Base-by-base conservation (phyloP, 768 basidiomycete genomes). In the Tulasnella sp. region DNA sequence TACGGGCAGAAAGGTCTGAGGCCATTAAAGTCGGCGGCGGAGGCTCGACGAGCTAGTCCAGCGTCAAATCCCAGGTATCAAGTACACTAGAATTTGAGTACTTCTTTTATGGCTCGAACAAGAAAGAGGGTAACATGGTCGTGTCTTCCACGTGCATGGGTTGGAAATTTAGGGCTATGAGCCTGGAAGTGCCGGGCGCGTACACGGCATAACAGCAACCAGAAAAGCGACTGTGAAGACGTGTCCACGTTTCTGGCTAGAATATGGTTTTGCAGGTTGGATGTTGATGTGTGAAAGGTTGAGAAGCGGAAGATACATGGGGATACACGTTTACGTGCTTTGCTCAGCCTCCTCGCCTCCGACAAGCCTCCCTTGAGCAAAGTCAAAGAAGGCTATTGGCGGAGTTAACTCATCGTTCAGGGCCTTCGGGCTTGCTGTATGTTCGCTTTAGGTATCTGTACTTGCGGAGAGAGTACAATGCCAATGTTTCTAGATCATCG, bases 381-480 rank as follows among this genome's bases (percentile, higher is more conserved):
- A 52, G n/a, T 52, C 62, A 2, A 68, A 4, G 27, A 68, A 68
- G 62, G 34, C 31, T 34, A 16, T 68, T 31, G 62, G 34, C 12
- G 27, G 62, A 12, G 27, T 68, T 68, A 36, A 68, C 62, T 68
- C 62, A 68, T 31, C 3, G 62, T 0, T 27, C 10, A 14, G 0
- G 27, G 62, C 34, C 62, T 68, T 68, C 31, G 8, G n/a, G 62
- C 34, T 36, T 68, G 62, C 31, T 62, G 83, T 95, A 95, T 87
- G 91, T 91, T 79, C 91, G 88, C 83, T 90, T 92, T 81, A 96
- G 85, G 83, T 94, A 89, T 71, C 94, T 90, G 82, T 95, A 96
- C 85, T 96, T 96, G 81, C 92, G 89, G 68, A 96, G 85, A 1
- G 93, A 91, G 82, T 96, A 95, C 31, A 96, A 85, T 0, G 94